Conservation (phyloP, 2,329 filamentous ascomycete genomes). For the Trichophyton simii region DNA sequence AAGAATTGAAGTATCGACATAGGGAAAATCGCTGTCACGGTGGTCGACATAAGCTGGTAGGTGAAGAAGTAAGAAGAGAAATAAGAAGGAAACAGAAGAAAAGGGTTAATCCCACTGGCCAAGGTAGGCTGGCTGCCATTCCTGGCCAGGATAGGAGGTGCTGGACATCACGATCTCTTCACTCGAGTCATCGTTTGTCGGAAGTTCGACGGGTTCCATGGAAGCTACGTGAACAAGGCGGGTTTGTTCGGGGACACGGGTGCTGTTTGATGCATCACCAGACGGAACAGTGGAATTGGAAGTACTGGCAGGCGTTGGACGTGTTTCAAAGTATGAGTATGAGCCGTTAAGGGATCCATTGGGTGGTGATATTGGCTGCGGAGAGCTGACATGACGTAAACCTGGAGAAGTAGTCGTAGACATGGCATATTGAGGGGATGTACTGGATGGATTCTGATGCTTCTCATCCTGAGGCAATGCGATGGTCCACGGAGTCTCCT, state of each 20-base stretch:
- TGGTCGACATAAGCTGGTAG: too few relatives aligned
- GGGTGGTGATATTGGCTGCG: slow-evolving; percentile 6
- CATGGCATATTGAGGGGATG: slow-evolving; percentile 7
- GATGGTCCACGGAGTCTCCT: slow-evolving; percentile 28
- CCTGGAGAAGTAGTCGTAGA: neutral
- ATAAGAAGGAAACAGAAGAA: neutral
- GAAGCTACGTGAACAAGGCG: slow-evolving; percentile 1
- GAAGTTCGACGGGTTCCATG: slow-evolving; percentile 23
- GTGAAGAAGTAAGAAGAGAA: neutral
- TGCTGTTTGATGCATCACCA: neutral
- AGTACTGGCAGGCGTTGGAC: neutral
- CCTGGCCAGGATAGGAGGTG: slow-evolving; percentile 38
- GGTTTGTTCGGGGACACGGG: neutral
- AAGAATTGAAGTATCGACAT: neutral
- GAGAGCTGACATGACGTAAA: neutral
- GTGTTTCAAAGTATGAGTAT: neutral
- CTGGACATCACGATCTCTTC: slow-evolving; percentile 38
- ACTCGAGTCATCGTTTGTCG: slow-evolving; percentile 26
- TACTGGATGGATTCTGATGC: neutral
- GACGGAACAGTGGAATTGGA: neutral
- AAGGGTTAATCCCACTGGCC: slow-evolving; percentile 10
- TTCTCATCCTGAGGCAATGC: slow-evolving; percentile 20
- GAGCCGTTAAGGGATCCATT: slow-evolving; percentile 1
- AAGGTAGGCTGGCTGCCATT: slow-evolving; percentile 28
- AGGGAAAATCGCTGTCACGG: neutral